Base-by-base conservation (phyloP, 2,329 filamentous ascomycete genomes). In the Apiospora koreana region DNA sequence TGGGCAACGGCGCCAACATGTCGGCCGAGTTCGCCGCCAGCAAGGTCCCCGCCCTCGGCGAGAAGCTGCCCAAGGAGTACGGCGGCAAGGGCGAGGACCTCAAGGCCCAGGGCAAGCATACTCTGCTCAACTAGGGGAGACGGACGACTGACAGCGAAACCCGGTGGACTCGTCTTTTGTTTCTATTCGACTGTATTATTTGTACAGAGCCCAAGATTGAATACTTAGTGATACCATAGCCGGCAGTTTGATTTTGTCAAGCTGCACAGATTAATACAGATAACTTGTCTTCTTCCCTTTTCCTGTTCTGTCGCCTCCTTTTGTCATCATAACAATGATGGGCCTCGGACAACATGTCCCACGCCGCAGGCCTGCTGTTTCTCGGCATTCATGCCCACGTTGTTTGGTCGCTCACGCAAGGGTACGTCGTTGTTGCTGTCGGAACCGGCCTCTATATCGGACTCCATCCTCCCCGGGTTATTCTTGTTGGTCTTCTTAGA, bases 1-100 rank as follows among this genome's bases (percentile, higher is more conserved):
- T 95, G 83, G 86, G 87, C 73, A 93, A 92, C 75, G 94, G 95
- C 28, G 88, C 83, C 58, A 89, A 88, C 70, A 85, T 98, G 67
- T 90, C 89, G 23, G 84, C 84, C 16, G 88, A 90, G 80, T 84
- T 89, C 71, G 72, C 73, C 21, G 88, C 75, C n/a, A 83, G 77
- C 77, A 80, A 93, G 78, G 83, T 90, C 71, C 81, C 84, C 65
- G 21, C n/a, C 14, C 67, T 69, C n/a, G 25, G 50, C 23, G 38
- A 64, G 38, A 45, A 23, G 67, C 38, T 69, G n/a, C 67, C 67
- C 38, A 64, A 64, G 23, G 50, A 58, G 38, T 69, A 69, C 67
- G 67, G 67, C 2, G 67, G 67, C 16, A 38, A 62, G 67, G 67
- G 67, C 12, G 50, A 69, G 16, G 50, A 31, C 3, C 67, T 69